These are phyloP conservation scores for Fusarium staphyleae DNA, from an alignment of 2,329 filamentous ascomycete genomes.

Conservation along the genomic window DNA sequence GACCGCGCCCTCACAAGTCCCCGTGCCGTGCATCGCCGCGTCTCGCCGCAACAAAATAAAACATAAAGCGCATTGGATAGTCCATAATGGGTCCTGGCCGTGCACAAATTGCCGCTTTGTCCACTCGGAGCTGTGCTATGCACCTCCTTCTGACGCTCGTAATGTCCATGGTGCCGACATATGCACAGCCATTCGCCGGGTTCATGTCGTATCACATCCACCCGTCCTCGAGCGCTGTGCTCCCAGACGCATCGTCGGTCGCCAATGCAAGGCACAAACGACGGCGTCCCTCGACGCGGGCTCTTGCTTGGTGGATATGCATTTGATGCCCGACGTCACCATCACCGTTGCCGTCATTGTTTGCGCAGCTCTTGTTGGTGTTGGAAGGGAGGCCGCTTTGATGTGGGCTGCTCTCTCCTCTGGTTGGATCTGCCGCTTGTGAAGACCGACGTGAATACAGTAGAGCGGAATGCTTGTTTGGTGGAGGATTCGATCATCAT, in stretches of 20 bases:
- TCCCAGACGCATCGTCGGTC: slow-evolving; percentile 32
- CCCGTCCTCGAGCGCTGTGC: slow-evolving; percentile 25
- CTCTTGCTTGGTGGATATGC: slow-evolving; percentile 27
- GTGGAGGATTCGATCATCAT: slow-evolving; percentile 20
- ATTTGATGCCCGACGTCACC: slow-evolving; percentile 37
- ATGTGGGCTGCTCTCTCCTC: slow-evolving; percentile 20
- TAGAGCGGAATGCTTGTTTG: slow-evolving; percentile 22
- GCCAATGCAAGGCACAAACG: slow-evolving; percentile 42
- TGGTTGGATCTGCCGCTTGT: slow-evolving; percentile 27
- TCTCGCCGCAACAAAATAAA: slow-evolving; percentile 27
- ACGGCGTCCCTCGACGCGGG: slow-evolving; percentile 29
- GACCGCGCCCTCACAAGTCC: slow-evolving; percentile 32
- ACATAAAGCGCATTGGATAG: slow-evolving; percentile 25
- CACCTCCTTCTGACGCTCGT: slow-evolving; percentile 20
- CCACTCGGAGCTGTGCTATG: slow-evolving; percentile 40
- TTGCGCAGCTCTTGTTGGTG: slow-evolving; percentile 16
- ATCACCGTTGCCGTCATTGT: slow-evolving; percentile 16
- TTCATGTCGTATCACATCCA: slow-evolving; percentile 42
- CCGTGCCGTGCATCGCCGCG: slow-evolving; percentile 29
- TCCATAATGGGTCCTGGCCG: slow-evolving; percentile 26
- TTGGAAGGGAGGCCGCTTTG: slow-evolving; percentile 29
- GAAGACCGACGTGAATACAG: slow-evolving; percentile 10
- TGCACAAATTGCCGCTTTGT: slow-evolving; percentile 38
- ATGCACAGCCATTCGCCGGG: slow-evolving; percentile 44
- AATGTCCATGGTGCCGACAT: slow-evolving; percentile 34